Conservation (phyloP, 257 asterid species). For the Gentiana macrophylla region DNA sequence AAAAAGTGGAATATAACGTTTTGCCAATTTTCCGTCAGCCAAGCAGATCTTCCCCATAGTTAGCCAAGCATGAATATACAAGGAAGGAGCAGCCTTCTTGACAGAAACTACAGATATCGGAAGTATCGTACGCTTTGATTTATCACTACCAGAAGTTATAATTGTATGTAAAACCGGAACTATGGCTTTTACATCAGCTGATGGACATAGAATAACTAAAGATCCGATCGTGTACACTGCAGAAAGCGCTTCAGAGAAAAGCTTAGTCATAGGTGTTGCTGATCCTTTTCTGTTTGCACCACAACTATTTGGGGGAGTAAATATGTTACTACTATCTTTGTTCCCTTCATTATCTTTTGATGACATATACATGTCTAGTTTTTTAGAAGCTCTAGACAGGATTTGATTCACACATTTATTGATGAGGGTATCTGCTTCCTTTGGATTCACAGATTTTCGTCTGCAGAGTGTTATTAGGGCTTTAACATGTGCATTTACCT, state of each 20-base stretch:
- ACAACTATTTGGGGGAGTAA: slow-evolving; percentile 41
- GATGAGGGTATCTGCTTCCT: slow-evolving; percentile 62
- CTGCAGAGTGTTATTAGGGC: slow-evolving; percentile 81
- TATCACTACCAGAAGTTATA: slow-evolving; percentile 56
- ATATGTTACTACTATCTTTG: slow-evolving; percentile 22
- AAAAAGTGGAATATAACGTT: slow-evolving; percentile 85
- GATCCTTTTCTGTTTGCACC: slow-evolving; percentile 25
- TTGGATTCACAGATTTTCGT: slow-evolving; percentile 45
- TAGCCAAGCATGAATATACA: slow-evolving; percentile 78
- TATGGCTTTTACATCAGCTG: slow-evolving; percentile 43
- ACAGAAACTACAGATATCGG: slow-evolving; percentile 31
- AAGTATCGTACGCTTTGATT: slow-evolving; percentile 36
- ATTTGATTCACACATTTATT: slow-evolving; percentile 65
- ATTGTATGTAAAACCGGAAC: slow-evolving; percentile 64
- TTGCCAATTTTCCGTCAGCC: slow-evolving; percentile 84
- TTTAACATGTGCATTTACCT: slow-evolving; percentile 96
- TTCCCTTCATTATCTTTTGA: slow-evolving; percentile 30
- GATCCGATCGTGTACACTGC: slow-evolving; percentile 85
- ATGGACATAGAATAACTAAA: slow-evolving; percentile 60
- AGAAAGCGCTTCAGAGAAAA: slow-evolving; percentile 35
- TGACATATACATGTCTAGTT: slow-evolving; percentile 51
- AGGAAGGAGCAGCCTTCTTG: slow-evolving; percentile 57
- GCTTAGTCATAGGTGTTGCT: slow-evolving; percentile 24
- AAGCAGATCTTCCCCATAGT: slow-evolving; percentile 94
- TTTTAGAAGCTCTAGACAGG: slow-evolving; percentile 45